Evolutionary conservation across 257 asterid species (phyloP).

Genomic region (Solanum chmielewskii): DNA sequence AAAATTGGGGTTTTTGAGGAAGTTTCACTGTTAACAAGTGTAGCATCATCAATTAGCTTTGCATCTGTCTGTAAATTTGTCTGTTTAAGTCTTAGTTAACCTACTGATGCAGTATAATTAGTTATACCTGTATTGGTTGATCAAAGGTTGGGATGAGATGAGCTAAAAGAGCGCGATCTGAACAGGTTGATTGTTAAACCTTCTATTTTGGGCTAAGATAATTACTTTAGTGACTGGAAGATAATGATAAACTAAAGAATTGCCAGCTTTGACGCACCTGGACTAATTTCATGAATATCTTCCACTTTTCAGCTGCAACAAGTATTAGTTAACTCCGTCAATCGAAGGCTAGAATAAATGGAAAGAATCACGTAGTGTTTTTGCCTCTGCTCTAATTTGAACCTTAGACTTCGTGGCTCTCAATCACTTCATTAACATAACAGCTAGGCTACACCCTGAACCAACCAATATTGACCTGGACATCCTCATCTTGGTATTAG

Average conservation of each 20-base stretch:
- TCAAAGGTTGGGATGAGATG: neutral
- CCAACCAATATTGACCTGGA: neutral
- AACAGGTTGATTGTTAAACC: neutral
- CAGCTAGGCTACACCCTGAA: neutral
- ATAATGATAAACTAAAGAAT: neutral
- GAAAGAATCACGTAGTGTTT: neutral
- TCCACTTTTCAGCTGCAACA: neutral
- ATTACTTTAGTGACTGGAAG: neutral
- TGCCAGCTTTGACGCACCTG: neutral
- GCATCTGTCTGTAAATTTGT: neutral
- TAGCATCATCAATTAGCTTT: neutral
- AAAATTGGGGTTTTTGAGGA: neutral
- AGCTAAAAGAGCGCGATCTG: neutral
- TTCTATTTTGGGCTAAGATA: neutral
- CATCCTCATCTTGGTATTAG: neutral
- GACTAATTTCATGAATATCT: neutral
- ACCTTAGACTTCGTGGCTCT: neutral
- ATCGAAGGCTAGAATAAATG: neutral
- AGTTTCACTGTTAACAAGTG: neutral
- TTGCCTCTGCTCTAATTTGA: neutral
- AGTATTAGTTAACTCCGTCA: neutral
- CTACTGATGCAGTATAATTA: neutral
- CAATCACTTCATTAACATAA: neutral
- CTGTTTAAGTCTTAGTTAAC: neutral
- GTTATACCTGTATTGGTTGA: neutral